Evolutionary conservation across 805 yeast species (phyloP), one percentile per base, ranked within the genome.

Genomic region (Middelhovenomyces tepae): DNA sequence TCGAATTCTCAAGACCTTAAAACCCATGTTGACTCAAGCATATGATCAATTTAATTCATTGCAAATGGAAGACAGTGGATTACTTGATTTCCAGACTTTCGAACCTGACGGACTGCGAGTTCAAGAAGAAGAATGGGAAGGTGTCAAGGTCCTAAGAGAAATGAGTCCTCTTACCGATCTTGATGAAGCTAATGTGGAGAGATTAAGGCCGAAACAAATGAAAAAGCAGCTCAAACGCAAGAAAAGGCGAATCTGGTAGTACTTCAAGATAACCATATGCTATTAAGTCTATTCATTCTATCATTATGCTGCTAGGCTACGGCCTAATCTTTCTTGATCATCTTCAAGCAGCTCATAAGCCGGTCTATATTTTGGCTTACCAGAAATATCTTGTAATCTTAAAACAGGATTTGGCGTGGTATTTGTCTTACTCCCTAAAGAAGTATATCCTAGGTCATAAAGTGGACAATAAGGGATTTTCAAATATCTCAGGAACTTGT

Each of bases 361-460:
- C 23, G 84, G 69, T 60, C 58, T 57, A 50, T 69, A 75, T 2
- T 82, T 80, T 1, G 79, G 80, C 34, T 50, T 45, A 5, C 56
- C 56, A 7, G 50, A 44, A 32, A 14, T 35, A 15, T 32, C 43
- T 3, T 35, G 28, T 7, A 41, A 43, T 17, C 45, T 47, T 31
- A 81, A 53, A 35, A 60, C 64, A 8, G 94, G 94, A 52, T 91
- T 91, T 21, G 71, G 74, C 2, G 68, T 47, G 0, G 98, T 89
- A 27, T 74, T 70, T 35, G 69, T 59, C 1, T 74, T 60, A 0
- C 94, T 91, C 2, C 98, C 98, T 13, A 91, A 57, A 1, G 95
- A 83, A 1, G 98, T 87, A 50, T 79, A 91, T 0, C 98, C 98
- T 22, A 45, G 36, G 44, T 81, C 93, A 49, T 91, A 91, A 36